These are phyloP conservation scores for Gonapodya prolifera DNA, from an alignment of 192 early-diverging fungal species.

Conservation along the genomic window DNA sequence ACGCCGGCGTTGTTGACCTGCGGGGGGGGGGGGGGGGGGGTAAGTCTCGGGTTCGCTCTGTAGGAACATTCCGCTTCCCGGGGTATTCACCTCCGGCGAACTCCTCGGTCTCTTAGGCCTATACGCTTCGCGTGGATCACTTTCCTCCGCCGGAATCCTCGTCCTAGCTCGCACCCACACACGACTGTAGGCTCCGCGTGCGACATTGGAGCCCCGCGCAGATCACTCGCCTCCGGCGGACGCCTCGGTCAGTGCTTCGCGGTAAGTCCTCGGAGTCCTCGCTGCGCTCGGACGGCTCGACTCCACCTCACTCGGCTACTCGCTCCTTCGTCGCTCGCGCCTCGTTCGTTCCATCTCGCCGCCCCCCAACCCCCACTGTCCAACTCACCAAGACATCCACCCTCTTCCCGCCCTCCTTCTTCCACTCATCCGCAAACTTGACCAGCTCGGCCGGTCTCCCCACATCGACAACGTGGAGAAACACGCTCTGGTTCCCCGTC, in stretches of 20 bases:
- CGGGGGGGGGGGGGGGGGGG: too few species aligned
- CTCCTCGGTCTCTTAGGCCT: background rate
- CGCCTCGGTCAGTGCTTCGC: too few species aligned
- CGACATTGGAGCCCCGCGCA: background rate
- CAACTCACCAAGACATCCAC: background rate
- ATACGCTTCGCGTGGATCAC: background rate
- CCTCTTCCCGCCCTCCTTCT: background rate
- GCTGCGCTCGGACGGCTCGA: too few species aligned
- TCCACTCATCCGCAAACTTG: background rate
- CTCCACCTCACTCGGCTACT: too few species aligned
- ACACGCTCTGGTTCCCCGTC: background rate
- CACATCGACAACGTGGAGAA: slow-evolving; percentile 13
- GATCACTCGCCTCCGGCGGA: too few species aligned
- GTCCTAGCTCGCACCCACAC: background rate
- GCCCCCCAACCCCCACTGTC: background rate
- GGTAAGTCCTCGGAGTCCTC: slow-evolving; percentile 10
- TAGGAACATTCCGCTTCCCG: slow-evolving; percentile 8
- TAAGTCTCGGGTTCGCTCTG: too few species aligned
- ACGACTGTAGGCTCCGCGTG: background rate
- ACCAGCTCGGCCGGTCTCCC: background rate
- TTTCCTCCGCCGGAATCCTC: background rate
- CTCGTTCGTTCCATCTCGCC: too few species aligned
- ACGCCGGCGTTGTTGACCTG: slow-evolving; percentile 30
- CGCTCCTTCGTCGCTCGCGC: too few species aligned
- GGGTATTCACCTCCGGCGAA: background rate